These are phyloP conservation scores for Raffaelea albimanens DNA, from an alignment of 2,329 filamentous ascomycete species.

Conservation along the genomic window DNA sequence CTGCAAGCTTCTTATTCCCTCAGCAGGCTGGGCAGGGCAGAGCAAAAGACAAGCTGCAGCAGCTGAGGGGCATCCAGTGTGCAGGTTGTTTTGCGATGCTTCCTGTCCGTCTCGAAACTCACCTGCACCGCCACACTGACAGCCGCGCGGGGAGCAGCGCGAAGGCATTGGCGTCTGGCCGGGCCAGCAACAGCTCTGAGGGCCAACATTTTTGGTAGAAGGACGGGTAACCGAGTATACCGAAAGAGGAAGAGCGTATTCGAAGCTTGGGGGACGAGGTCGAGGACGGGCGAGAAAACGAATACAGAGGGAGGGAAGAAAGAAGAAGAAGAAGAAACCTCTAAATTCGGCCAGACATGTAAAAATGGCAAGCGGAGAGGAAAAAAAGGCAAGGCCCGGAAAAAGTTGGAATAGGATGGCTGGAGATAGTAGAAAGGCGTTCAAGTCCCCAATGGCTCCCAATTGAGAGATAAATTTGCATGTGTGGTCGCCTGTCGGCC, in stretches of 20 bases:
- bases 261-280: not conserved
- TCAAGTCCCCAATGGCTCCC: not conserved
- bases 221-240: constrained; percentile 5
- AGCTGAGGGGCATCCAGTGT: too few relatives aligned
- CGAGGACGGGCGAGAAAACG: not conserved
- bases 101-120: constrained; percentile 19
- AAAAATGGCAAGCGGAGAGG: not conserved
- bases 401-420: constrained; percentile 6
- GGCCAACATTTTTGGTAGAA: constrained; percentile 63
- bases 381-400: constrained; percentile 3
- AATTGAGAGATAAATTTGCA: constrained; percentile 13
- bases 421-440: constrained; percentile 4
- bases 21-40: too few relatives aligned
- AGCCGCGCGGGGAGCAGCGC: constrained; percentile 51
- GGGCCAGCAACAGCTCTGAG: constrained; percentile 68
- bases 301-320: not conserved
- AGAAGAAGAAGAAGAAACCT: not conserved
- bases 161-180: constrained; percentile 68
- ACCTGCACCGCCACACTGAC: constrained; percentile 47
- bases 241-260: constrained; percentile 9
- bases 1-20: too few relatives aligned
- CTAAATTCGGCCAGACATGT: not conserved
- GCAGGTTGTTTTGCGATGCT: too few relatives aligned
- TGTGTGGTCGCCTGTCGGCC: too few relatives aligned
- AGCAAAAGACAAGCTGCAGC: too few relatives aligned